A percentile compares a stretch with the other conserved stretches of the same genome.
Conservation (phyloP, 192 early-diverging fungal species). For the Spizellomyces sp. region DNA sequence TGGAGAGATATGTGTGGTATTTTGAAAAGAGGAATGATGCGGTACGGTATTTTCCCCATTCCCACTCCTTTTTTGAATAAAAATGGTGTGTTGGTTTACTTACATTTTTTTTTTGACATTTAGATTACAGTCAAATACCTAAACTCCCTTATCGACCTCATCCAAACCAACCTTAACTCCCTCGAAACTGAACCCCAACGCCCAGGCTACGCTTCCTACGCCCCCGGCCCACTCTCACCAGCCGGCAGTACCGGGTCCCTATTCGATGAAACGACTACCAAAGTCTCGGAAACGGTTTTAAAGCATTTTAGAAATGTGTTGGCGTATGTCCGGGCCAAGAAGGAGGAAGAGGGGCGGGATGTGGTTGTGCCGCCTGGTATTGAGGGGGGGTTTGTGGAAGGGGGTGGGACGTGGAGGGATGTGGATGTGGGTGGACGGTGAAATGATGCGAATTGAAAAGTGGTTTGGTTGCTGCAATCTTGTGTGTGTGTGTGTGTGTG, state of each 20-base stretch:
- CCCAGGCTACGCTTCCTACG: background rate
- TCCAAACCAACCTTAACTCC: constrained; percentile 72
- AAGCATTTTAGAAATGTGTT: constrained; percentile 45
- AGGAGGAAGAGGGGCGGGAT: constrained; percentile 32
- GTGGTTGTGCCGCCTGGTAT: constrained; percentile 3
- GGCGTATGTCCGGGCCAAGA: constrained; percentile 29
- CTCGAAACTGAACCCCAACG: constrained; percentile 6
- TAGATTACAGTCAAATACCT: constrained; percentile 91
- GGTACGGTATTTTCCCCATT: constrained; percentile 50
- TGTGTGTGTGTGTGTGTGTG: too few relatives aligned
- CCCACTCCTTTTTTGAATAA: too few relatives aligned
- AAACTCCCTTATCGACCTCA: constrained; percentile 92
- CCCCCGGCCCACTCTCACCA: constrained; percentile 15
- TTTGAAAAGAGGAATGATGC: constrained; percentile 90
- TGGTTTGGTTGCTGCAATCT: too few relatives aligned
- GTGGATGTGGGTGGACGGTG: constrained; percentile 21
- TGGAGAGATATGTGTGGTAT: constrained; percentile 94
- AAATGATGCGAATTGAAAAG: too few relatives aligned
- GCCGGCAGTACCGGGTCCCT: constrained; percentile 30
- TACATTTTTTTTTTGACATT: background rate
- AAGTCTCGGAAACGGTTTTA: constrained; percentile 23
- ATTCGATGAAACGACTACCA: constrained; percentile 25
- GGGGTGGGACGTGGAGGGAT: constrained; percentile 18
- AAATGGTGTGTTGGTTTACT: background rate
- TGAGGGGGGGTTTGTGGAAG: constrained; percentile 12